Evolutionary conservation across 2,329 filamentous ascomycete species (phyloP), one percentile per base, ranked within the genome.

Genomic region (Paramyrothecium sp.): DNA sequence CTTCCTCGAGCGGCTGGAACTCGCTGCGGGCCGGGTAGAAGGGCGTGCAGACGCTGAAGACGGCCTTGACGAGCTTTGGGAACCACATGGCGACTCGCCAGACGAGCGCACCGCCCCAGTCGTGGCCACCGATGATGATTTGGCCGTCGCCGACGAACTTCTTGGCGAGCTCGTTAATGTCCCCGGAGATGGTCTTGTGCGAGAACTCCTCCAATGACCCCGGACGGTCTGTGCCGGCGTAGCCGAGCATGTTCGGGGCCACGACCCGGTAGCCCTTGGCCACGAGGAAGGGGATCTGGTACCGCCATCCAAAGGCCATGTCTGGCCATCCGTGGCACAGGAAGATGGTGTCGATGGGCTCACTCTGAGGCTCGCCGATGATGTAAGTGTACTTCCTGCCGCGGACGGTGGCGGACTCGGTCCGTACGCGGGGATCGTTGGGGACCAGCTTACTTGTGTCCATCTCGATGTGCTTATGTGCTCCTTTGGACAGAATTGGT

Each of bases 81-180:
- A 92, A 80, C 82, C 87, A 91, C 61, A 89, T 82, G 16, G 88
- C 86, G 57, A 89, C 76, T 55, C 92, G 86, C 81, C 91, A 96
- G 55, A 89, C 88, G 26, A 93, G 79, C 3, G 82, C 80, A 65
- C 91, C 92, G 71, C 94, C 94, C 91, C 94, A 97, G 75, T 98
- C 94, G 75, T 97, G 94, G 8, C 92, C 94, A 52, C 92, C 92
- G 16, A 97, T 82, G 56, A 97, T 88, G 67, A 97, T 89, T 10
- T 69, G 69, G 72, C 78, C 48, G 69, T 77, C 54, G 54, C 78
- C 73, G 26, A 76, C 74, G 55, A 79, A 75, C 61, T 88, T 81
- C 58, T 76, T 77, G 7, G 89, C 86, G 22, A 98, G 81, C 60
- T 86, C 87, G 21, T 86, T 88, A 63, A 98, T 82, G 68, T 97